Evolutionary conservation across 495 filamentous ascomycete species (phyloP), one percentile per base, ranked within the genome.

Genomic region (Aspergillus sclerotiicarbonarius): DNA sequence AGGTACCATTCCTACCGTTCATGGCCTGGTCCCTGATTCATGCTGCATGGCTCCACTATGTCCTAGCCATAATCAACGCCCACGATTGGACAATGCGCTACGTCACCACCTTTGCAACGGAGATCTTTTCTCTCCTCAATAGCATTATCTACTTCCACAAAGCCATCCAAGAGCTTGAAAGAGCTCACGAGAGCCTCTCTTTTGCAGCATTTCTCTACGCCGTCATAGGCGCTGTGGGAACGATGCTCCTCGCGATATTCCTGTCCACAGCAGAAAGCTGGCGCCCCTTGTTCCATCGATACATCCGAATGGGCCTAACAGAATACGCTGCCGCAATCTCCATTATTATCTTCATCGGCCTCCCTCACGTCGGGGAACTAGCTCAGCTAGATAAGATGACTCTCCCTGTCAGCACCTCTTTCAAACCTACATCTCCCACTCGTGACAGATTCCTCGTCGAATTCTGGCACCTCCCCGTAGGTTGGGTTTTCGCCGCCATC

Each of bases 81-180:
- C 87, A 89, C 58, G 85, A 89, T 69, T 90, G 84, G 84, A 88
- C 87, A 2, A 90, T 90, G 87, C 78, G 83, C 54, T 90, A 90
- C 63, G 87, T 90, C 20, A 90, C 87, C 0, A 87, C 79, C 6
- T 90, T 90, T 62, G 83, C 80, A 25, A 87, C 82, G 15, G 87
- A 90, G 63, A 86, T 89, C 20, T 90, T 89, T 65, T 85, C 84
- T 1, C 80, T 90, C 0, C 70, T 89, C 4, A 89, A 89, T 67
- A 86, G 82, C 62, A 80, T 89, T 54, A 90, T 90, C 58, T 90
- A 90, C 67, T 88, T 90, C 65, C 84, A 89, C 62, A 90, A 89
- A 67, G 87, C 87, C 21, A 74, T 87, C 21, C 85, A 89, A 64
- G 87, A 89, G 62, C 78, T 89, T 0, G 70, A 89, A 63, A 72